These are phyloP conservation scores for Sclerotinia trifoliorum DNA, from an alignment of 2,329 filamentous ascomycete species.

Conservation along the genomic window DNA sequence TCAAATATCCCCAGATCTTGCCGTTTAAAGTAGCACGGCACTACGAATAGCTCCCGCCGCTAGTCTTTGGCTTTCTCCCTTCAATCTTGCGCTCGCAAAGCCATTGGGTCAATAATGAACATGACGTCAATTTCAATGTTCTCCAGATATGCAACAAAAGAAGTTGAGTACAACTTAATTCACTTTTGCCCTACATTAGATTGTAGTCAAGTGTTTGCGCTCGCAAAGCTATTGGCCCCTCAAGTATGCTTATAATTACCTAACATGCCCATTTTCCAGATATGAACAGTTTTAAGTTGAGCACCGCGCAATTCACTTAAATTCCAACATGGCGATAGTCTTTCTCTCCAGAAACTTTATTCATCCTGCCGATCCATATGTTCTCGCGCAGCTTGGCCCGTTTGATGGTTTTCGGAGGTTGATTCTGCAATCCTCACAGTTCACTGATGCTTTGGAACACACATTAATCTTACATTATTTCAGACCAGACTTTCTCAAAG, in stretches of 20 bases:
- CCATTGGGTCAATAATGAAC: not conserved
- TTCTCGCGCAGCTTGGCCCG: not conserved
- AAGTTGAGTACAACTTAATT: not conserved
- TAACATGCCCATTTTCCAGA: not conserved
- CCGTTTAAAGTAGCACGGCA: not conserved
- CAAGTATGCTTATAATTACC: not conserved
- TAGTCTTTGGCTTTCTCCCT: not conserved
- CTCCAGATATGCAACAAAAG: constrained; percentile 5
- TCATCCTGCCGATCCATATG: not conserved
- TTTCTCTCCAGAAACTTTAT: not conserved
- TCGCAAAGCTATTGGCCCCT: not conserved
- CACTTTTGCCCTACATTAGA: not conserved
- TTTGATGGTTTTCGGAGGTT: not conserved
- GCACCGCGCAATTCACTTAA: not conserved
- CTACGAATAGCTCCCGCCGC: not conserved
- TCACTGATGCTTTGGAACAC: no score
- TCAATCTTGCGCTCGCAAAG: constrained; percentile 10
- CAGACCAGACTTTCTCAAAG: not conserved
- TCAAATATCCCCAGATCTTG: not conserved
- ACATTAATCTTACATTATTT: no score
- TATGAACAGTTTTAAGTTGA: not conserved
- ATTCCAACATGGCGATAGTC: not conserved
- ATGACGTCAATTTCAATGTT: constrained; percentile 8
- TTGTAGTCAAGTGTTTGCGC: not conserved
- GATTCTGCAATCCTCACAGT: not conserved